A percentile compares a stretch with the other conserved stretches of the same genome.
These are phyloP conservation scores for Achaetomium macrosporum DNA, from an alignment of 2,329 filamentous ascomycete genomes.

Conservation along the genomic window DNA sequence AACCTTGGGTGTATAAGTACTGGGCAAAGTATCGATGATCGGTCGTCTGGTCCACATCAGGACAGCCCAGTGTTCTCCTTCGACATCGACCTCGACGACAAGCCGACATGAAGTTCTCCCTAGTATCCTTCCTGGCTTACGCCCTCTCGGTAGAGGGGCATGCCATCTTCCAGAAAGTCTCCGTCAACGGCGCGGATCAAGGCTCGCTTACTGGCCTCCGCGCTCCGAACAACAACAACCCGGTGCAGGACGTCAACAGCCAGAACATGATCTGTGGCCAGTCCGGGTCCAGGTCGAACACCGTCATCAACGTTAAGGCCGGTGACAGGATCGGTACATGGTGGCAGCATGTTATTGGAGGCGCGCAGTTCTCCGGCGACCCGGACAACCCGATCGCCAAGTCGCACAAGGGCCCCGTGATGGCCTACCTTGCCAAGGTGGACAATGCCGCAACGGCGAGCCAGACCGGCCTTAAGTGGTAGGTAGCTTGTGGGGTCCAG, in stretches of 20 bases:
- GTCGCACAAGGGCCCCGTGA: constrained; percentile 50
- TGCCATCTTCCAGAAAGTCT: constrained; percentile 42
- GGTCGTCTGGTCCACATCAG: constrained; percentile 2
- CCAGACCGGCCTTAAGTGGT: constrained; percentile 39
- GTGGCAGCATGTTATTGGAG: constrained; percentile 51
- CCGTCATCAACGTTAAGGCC: constrained; percentile 43
- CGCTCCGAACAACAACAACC: constrained; percentile 46
- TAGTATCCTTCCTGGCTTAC: constrained; percentile 30
- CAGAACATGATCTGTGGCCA: constrained; percentile 46
- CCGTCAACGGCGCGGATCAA: constrained; percentile 41
- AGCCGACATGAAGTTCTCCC: constrained; percentile 35
- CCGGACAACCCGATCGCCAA: constrained; percentile 49
- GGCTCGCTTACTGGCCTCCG: constrained; percentile 42
- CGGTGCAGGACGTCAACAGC: constrained; percentile 44
- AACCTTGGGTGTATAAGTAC: constrained; percentile 15
- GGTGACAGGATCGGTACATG: constrained; percentile 47
- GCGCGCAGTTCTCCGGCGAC: constrained; percentile 44
- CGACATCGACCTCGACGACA: background rate
- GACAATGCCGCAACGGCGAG: constrained; percentile 42
- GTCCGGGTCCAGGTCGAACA: constrained; percentile 35
- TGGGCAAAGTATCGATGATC: background rate
- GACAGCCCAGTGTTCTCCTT: background rate
- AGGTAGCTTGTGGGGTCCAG: background rate
- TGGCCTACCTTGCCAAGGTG: constrained; percentile 49
- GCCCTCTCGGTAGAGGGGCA: constrained; percentile 36